Base-by-base conservation (phyloP, 129 eudicot genomes). In the Logfia minima region DNA sequence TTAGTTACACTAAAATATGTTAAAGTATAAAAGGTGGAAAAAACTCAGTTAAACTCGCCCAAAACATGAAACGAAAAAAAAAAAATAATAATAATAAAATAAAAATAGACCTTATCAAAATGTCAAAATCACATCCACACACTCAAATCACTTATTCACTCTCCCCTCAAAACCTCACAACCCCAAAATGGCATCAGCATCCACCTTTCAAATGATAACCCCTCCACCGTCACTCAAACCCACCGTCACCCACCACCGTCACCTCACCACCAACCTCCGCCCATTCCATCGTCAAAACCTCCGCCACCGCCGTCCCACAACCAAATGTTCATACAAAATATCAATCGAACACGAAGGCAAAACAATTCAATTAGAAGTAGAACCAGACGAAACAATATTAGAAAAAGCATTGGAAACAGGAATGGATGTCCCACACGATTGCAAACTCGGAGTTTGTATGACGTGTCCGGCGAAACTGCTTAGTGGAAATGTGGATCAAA, bases 391-490 rank as follows among this genome's bases (percentile, higher is more conserved):
- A 84, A 88, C 92, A 2, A 93, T 93, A 7, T 77, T 93, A 2
- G 87, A 92, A 1, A 88, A 85, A 70, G 98, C 97, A 8, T 17
- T 90, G 29, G 98, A 93, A 4, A 23, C 31, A 37, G 98, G 91
- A 32, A 14, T 93, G 77, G 8, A 61, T 0, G 88, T 90, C 28
- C 97, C 98, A 0, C 75, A 93, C 67, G 98, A 93, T 66, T 93
- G 98, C 84, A 90, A 90, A 55, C 92, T 93, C 1, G 98, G 98
- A 8, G 98, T 93, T 23, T 93, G 98, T 79, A 90, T 93, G 98
- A 93, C 98, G 7, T 93, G 98, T 70, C 98, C 98, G 29, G 97
- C 98, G 0, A 74, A 43, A 70, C 79, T 90, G 28, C 60, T 93
- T 13, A 67, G 81, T 66, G 98, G 98, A 24, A 60, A 63, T 22